A percentile compares a stretch with the other conserved stretches of the same genome.
phyloP scores from a whole-genome alignment of 306 rosid species.

The Prunus mira region DNA sequence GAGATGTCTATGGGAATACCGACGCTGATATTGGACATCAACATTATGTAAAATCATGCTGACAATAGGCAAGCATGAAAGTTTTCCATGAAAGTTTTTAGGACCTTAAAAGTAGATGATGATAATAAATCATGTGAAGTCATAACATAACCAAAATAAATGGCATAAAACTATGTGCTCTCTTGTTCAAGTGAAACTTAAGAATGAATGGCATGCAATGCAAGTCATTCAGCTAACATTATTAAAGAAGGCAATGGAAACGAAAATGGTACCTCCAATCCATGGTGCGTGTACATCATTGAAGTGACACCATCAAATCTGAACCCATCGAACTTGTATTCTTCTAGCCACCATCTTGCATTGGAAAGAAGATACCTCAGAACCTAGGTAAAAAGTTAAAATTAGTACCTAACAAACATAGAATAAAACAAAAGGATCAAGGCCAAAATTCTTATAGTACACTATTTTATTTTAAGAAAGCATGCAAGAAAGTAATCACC shows the following conservation, averaged over 20 bases:
- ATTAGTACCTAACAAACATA: slow-evolving; percentile 21
- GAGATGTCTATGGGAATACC: background rate
- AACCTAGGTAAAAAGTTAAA: slow-evolving; percentile 49
- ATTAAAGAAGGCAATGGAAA: slow-evolving; percentile 10
- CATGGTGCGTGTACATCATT: slow-evolving; percentile 99
- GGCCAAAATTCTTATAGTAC: background rate
- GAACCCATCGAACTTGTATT: slow-evolving; percentile 94
- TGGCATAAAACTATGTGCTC: background rate
- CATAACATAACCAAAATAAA: background rate
- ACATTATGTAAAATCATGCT: background rate
- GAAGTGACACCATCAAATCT: slow-evolving; percentile 98
- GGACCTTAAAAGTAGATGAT: background rate
- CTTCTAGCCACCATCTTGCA: slow-evolving; percentile 99
- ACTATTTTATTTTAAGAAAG: slow-evolving; percentile 3
- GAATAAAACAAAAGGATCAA: background rate
- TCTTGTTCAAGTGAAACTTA: background rate
- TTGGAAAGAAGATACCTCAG: slow-evolving; percentile 88
- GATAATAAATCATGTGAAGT: background rate
- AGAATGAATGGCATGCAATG: background rate
- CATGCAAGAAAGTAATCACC: slow-evolving; percentile 47
- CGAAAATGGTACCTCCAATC: slow-evolving; percentile 59
- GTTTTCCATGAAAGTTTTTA: background rate
- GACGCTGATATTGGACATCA: background rate
- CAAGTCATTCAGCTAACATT: background rate
- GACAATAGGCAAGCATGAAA: background rate